Evolutionary conservation across 164 flowering plant species (phyloP).

Genomic region (Akebia trifoliata): DNA sequence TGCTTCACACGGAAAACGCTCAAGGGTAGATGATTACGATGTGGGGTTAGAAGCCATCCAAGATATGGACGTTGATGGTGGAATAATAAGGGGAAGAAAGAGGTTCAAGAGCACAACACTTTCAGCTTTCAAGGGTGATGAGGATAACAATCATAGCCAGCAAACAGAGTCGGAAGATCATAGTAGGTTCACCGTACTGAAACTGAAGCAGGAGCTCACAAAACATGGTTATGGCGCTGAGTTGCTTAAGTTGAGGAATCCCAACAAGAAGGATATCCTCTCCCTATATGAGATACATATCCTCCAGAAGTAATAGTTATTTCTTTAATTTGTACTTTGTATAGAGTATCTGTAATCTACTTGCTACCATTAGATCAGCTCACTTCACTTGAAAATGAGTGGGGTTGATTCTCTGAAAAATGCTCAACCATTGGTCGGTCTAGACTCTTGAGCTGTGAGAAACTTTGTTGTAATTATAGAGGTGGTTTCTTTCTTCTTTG

Average conservation of each 20-base stretch:
- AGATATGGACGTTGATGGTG: constrained; percentile 45
- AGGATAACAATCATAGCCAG: constrained; percentile 44
- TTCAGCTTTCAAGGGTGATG: constrained; percentile 53
- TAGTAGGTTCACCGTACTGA: constrained; percentile 68
- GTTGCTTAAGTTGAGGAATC: constrained; percentile 69
- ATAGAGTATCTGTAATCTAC: too few species aligned
- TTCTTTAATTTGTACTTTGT: constrained; percentile 8
- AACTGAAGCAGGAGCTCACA: constrained; percentile 84
- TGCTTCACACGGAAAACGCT: constrained; percentile 72
- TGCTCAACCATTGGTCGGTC: too few species aligned
- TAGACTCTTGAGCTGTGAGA: too few species aligned
- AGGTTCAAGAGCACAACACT: constrained; percentile 65
- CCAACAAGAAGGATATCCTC: constrained; percentile 70
- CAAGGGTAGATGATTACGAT: constrained; percentile 37
- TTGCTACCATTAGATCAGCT: not conserved
- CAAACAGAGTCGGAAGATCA: constrained; percentile 58
- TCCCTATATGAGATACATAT: constrained; percentile 71
- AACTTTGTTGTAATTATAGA: too few species aligned
- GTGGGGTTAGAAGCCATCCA: constrained; percentile 47
- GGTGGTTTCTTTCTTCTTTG: too few species aligned
- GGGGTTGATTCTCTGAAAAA: too few species aligned
- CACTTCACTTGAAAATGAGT: too few species aligned
- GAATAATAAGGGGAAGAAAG: constrained; percentile 42
- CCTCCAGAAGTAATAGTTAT: constrained; percentile 32
- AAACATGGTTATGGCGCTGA: constrained; percentile 80